phyloP scores from a whole-genome alignment of 495 filamentous ascomycete species.

The Penicillium canariense region DNA sequence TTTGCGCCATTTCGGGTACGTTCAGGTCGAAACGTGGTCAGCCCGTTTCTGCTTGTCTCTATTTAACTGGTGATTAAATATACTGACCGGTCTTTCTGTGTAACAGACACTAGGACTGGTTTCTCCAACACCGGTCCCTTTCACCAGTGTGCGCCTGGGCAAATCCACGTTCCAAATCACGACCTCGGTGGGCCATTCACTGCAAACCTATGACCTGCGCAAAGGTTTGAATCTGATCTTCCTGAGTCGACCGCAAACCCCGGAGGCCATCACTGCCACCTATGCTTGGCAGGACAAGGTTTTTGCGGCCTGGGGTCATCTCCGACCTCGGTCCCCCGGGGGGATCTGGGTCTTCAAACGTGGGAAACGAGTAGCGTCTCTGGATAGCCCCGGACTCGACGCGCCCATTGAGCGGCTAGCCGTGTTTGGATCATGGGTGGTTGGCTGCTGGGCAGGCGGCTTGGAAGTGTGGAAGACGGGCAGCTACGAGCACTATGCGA shows the following conservation, averaged over 20 bases:
- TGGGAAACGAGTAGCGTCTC: constrained; percentile 77
- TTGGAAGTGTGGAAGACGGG: constrained; percentile 86
- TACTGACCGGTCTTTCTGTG: background rate
- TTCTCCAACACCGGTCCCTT: constrained; percentile 84
- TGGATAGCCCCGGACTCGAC: constrained; percentile 61
- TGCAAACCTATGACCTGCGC: constrained; percentile 93
- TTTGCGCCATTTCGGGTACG: constrained; percentile 90
- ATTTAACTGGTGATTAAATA: background rate
- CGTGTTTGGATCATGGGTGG: constrained; percentile 87
- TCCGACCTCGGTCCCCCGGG: constrained; percentile 42
- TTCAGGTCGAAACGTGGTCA: constrained; percentile 6
- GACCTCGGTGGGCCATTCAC: constrained; percentile 80
- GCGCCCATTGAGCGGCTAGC: constrained; percentile 75
- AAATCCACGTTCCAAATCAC: constrained; percentile 97
- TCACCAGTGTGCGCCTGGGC: constrained; percentile 81
- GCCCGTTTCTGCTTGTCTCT: background rate
- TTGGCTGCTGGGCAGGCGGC: constrained; percentile 70
- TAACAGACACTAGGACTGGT: constrained; percentile 84
- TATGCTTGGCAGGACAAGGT: constrained; percentile 83
- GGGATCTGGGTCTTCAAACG: constrained; percentile 94
- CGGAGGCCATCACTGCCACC: constrained; percentile 79
- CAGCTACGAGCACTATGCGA: constrained; percentile 88
- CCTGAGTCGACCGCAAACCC: constrained; percentile 84
- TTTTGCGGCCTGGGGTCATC: constrained; percentile 79
- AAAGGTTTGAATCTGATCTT: constrained; percentile 88